These are phyloP conservation scores for Hypocrella siamensis DNA, from an alignment of 2,329 filamentous ascomycete species.

Conservation along the genomic window DNA sequence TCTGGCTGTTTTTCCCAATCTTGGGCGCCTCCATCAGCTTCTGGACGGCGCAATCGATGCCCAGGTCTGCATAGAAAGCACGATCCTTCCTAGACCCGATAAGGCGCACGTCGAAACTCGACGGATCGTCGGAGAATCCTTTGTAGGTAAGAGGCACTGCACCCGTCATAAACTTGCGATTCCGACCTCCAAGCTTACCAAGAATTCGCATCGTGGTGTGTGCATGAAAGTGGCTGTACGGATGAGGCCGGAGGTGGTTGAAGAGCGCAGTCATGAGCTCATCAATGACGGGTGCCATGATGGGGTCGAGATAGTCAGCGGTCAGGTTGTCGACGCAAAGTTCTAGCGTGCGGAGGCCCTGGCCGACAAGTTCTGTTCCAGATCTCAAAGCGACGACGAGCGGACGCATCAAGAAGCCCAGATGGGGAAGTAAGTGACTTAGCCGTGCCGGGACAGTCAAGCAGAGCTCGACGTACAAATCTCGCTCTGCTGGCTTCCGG, in stretches of 20 bases:
- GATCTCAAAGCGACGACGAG: slow-evolving; percentile 89
- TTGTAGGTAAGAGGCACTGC: slow-evolving; percentile 73
- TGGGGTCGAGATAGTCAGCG: slow-evolving; percentile 92
- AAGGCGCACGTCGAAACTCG: slow-evolving; percentile 77
- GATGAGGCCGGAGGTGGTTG: slow-evolving; percentile 84
- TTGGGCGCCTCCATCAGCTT: slow-evolving; percentile 75
- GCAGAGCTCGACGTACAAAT: slow-evolving; percentile 93
- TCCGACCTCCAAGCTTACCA: slow-evolving; percentile 88
- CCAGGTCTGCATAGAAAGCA: slow-evolving; percentile 73
- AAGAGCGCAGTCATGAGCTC: slow-evolving; percentile 96
- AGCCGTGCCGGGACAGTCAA: slow-evolving; percentile 88
- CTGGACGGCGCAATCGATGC: slow-evolving; percentile 74
- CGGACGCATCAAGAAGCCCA: slow-evolving; percentile 93
- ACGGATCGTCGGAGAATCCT: slow-evolving; percentile 70
- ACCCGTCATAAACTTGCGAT: slow-evolving; percentile 87
- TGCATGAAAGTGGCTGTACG: slow-evolving; percentile 93
- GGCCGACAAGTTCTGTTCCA: slow-evolving; percentile 84
- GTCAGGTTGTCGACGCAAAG: slow-evolving; percentile 97
- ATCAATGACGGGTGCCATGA: slow-evolving; percentile 98
- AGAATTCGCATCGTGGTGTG: slow-evolving; percentile 97
- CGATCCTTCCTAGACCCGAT: slow-evolving; percentile 81
- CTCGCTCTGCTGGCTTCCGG: slow-evolving; percentile 75
- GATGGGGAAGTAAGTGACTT: slow-evolving; percentile 85
- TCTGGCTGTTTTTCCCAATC: slow-evolving; percentile 30
- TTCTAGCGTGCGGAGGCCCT: slow-evolving; percentile 83